These are phyloP conservation scores for Diaporthe sp. DNA, from an alignment of 2,329 filamentous ascomycete species.

Conservation along the genomic window DNA sequence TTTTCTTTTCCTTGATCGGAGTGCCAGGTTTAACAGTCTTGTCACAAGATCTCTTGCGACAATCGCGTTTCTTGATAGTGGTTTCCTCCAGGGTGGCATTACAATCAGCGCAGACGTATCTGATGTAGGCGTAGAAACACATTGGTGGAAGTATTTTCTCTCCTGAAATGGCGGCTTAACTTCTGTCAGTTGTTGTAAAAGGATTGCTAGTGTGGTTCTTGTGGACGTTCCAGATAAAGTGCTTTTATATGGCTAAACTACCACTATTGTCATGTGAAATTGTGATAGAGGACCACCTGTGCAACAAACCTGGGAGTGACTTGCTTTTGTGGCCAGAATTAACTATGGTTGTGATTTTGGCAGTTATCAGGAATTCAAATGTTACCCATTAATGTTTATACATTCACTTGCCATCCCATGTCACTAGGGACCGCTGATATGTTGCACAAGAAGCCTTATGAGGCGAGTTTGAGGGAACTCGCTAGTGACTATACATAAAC, in stretches of 20 bases:
- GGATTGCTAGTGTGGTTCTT: not conserved
- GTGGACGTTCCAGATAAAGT: not conserved
- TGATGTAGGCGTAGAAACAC: not conserved
- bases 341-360: no score
- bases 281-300: not conserved
- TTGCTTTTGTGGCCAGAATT: not conserved
- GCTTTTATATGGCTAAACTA: not conserved
- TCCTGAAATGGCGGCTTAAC: not conserved
- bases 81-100: not conserved
- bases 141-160: not conserved
- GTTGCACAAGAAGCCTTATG: not conserved
- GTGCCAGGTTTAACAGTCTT: not conserved
- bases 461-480: not conserved
- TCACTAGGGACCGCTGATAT: not conserved
- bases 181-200: not conserved
- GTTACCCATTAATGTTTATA: fast-evolving
- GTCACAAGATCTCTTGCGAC: not conserved
- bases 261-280: not conserved
- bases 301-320: not conserved
- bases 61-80: not conserved
- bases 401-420: not conserved
- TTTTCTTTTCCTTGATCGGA: not conserved
- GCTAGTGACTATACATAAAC: not conserved
- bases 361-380: no score
- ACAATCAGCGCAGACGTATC: not conserved